Percentiles rank a stretch among this genome's conserved stretches.
Conservation (phyloP, 1,284 basidiomycete species). For the Leucoagaricus sp. region DNA sequence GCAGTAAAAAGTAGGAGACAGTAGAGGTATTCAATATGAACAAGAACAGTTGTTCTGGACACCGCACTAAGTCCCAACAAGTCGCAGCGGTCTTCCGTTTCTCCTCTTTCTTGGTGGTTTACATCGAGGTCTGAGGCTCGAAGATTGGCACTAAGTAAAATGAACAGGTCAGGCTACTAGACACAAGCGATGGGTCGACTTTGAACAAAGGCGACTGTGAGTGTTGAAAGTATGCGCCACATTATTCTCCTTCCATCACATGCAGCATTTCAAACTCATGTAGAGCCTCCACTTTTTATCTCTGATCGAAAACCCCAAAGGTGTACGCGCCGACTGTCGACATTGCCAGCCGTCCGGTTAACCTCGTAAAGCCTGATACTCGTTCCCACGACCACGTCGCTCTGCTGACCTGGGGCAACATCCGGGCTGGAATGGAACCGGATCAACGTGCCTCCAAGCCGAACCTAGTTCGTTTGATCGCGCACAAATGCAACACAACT, state of each 20-base stretch:
- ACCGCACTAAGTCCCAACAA: conserved; percentile 9
- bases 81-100: neutral
- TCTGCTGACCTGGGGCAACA: neutral
- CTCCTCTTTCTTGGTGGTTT: neutral
- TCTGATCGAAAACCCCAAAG: neutral
- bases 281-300: too few species aligned
- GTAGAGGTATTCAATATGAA: too few species aligned
- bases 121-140: too few species aligned
- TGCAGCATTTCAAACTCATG: too few species aligned
- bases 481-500: neutral
- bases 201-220: too few species aligned
- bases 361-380: neutral
- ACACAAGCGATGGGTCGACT: too few species aligned
- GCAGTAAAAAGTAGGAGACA: too few species aligned
- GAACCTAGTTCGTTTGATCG: neutral
- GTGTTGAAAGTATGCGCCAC: too few species aligned
- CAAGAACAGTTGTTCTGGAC: neutral
- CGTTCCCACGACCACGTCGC: neutral
- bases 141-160: too few species aligned
- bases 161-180: too few species aligned
- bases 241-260: too few species aligned
- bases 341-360: too few species aligned
- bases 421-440: neutral
- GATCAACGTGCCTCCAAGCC: neutral
- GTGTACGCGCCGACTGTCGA: neutral